These are phyloP conservation scores for Limtongozyma cylindracea DNA, from an alignment of 805 yeast genomes.

Conservation along the genomic window DNA sequence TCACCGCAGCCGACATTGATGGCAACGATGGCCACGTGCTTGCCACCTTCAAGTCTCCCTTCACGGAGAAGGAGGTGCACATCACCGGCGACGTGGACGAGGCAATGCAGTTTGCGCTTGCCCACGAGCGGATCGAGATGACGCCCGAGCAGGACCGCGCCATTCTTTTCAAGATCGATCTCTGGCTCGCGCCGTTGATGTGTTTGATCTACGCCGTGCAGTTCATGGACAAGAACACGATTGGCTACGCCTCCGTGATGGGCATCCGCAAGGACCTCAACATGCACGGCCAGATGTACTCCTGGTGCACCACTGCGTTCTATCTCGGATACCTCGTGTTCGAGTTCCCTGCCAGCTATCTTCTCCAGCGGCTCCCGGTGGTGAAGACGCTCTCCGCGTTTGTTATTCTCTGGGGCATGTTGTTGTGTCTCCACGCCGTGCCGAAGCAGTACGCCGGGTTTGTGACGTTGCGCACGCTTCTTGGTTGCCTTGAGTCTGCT, in stretches of 20 bases:
- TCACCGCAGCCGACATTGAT: too few species aligned
- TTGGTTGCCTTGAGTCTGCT: constrained; percentile 1
- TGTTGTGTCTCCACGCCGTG: constrained; percentile 26
- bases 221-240: constrained; percentile 33
- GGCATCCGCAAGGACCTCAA: constrained; percentile 18
- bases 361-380: constrained; percentile 30
- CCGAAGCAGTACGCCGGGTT: constrained; percentile 8
- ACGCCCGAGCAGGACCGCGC: constrained; percentile 4
- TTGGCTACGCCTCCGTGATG: constrained; percentile 24
- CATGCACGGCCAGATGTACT: constrained; percentile 15
- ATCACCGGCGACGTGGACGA: constrained; percentile 16
- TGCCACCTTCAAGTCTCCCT: too few species aligned
- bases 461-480: constrained; percentile 1
- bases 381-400: constrained; percentile 20
- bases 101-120: constrained; percentile 16
- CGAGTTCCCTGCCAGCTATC: constrained; percentile 19
- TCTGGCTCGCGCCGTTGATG: constrained; percentile 22
- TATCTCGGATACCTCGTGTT: constrained; percentile 38
- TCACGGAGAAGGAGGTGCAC: constrained; percentile 4
- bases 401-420: constrained; percentile 35
- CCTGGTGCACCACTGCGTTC: constrained; percentile 27
- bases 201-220: constrained; percentile 22
- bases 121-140: constrained; percentile 6
- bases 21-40: too few species aligned
- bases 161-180: constrained; percentile 20